Evolutionary conservation across 495 filamentous ascomycete species (phyloP), one percentile per base, ranked within the genome.

Genomic region (Bryoglossum gracile): DNA sequence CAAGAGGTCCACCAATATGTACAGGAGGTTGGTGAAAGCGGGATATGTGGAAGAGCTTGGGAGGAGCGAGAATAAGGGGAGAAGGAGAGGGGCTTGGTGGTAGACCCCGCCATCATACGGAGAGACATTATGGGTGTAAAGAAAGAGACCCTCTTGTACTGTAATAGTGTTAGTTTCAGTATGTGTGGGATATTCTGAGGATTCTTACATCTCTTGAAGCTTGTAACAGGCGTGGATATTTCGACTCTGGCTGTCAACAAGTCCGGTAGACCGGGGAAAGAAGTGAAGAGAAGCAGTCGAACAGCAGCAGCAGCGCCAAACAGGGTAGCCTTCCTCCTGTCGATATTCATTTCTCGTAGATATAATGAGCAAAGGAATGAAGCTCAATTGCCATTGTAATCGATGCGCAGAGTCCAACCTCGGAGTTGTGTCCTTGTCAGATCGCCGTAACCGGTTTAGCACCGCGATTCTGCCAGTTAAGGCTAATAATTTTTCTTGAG

Each of bases 81-180:
- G 82, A 9, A 97, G 76, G 23, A 98, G 75, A 9, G 92, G 92
- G 21, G 92, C 92, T 80, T 98, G 92, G 70, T 98, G 89, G 67
- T 87, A 98, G 63, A 97, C 87, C 50, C 92, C 92, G 48, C 92
- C 92, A 65, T 98, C 90, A 66, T 97, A 98, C 0, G 92, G 92
- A 41, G 89, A 96, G 21, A 96, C 87, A 74, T 95, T 92, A 58
- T 90, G 88, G 44, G 83, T 90, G 60, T 97, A 96, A 3, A 98
- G 80, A 61, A 94, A 97, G 38, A 98, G 72, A 23, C 92, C 92
- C 70, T 98, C 92, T 68, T 96, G 89, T 43, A 98, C 89, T 95
- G 48, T 14, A 42, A 8, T 45, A 22, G n/a, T 9, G 37, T 56
- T 34, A 55, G 54, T 28, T 39, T 46, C 24, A 16, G 21, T 17